Evolutionary conservation across 23 red algal genomes (phyloP).

Genomic region (Pyropia yezoensis): DNA sequence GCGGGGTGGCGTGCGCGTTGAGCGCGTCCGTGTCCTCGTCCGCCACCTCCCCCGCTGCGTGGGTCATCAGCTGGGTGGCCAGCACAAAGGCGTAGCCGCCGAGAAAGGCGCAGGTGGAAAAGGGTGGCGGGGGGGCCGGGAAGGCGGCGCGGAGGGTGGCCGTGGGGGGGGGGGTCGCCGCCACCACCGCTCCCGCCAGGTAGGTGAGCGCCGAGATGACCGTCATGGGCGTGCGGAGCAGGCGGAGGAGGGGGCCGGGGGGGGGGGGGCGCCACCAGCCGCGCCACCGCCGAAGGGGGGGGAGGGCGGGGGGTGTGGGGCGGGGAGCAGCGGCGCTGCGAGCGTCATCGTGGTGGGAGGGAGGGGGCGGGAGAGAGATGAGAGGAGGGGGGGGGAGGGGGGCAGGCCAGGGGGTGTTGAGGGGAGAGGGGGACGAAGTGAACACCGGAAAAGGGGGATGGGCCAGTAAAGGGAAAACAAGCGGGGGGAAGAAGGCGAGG

Average conservation of each 20-base stretch:
- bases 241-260: conserved; percentile 8
- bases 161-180: conserved; percentile 4
- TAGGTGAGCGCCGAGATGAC: conserved; percentile 42
- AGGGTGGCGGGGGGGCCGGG: background rate
- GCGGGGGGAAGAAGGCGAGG: too few relatives aligned
- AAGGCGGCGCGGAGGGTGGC: background rate
- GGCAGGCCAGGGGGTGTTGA: too few relatives aligned
- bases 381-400: too few relatives aligned
- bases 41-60: conserved; percentile 45
- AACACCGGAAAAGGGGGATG: too few relatives aligned
- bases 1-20: conserved; percentile 14
- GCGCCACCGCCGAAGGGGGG: background rate
- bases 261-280: conserved; percentile 2
- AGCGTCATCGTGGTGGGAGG: too few relatives aligned
- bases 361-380: too few relatives aligned
- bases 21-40: conserved; percentile 40
- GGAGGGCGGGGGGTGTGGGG: background rate
- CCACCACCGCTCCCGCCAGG: conserved; percentile 24
- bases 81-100: conserved; percentile 33
- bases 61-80: conserved; percentile 40
- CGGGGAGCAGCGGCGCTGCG: background rate
- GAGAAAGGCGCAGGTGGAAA: conserved; percentile 6
- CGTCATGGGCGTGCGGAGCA: conserved; percentile 49
- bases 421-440: too few relatives aligned
- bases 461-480: too few relatives aligned